These are phyloP conservation scores for Oidiodendron maius DNA, from an alignment of 495 filamentous ascomycete species.

Conservation along the genomic window DNA sequence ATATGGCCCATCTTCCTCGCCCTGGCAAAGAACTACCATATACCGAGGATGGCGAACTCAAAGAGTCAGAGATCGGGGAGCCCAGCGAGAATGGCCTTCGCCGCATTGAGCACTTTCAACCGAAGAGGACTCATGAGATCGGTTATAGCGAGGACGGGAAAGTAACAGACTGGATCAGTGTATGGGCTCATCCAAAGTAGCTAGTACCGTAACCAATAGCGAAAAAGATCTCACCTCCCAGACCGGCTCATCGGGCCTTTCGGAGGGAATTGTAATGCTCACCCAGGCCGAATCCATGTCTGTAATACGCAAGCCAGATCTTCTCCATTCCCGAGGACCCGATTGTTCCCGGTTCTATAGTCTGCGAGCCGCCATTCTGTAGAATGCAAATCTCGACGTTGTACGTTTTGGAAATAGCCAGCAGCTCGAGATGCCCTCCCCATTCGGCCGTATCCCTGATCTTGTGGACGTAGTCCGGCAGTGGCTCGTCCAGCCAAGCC, in stretches of 20 bases:
- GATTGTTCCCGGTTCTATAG: conserved; percentile 47
- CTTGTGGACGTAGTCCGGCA: conserved; percentile 66
- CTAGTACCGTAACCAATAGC: background rate
- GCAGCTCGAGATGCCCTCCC: conserved; percentile 88
- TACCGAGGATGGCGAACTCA: conserved; percentile 47
- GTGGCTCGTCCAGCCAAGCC: conserved; percentile 76
- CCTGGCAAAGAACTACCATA: conserved; percentile 64
- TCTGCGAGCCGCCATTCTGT: conserved; percentile 76
- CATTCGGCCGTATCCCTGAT: conserved; percentile 90
- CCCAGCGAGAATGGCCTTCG: conserved; percentile 42
- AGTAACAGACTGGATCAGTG: conserved; percentile 54
- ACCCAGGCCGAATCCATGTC: conserved; percentile 84
- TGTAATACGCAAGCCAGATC: conserved; percentile 93
- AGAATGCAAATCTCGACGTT: conserved; percentile 78
- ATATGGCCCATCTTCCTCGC: conserved; percentile 57
- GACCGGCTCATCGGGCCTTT: conserved; percentile 25
- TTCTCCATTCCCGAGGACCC: conserved; percentile 31
- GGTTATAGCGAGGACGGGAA: conserved; percentile 40
- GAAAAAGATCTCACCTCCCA: background rate
- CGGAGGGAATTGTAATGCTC: conserved; percentile 95
- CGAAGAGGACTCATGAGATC: conserved; percentile 61
- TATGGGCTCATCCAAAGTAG: conserved; percentile 33
- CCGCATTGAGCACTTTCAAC: conserved; percentile 58
- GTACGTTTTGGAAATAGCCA: conserved; percentile 79
- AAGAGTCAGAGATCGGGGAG: conserved; percentile 34